phyloP scores from a whole-genome alignment of 768 basidiomycete genomes.

The Clavulina sp. region DNA sequence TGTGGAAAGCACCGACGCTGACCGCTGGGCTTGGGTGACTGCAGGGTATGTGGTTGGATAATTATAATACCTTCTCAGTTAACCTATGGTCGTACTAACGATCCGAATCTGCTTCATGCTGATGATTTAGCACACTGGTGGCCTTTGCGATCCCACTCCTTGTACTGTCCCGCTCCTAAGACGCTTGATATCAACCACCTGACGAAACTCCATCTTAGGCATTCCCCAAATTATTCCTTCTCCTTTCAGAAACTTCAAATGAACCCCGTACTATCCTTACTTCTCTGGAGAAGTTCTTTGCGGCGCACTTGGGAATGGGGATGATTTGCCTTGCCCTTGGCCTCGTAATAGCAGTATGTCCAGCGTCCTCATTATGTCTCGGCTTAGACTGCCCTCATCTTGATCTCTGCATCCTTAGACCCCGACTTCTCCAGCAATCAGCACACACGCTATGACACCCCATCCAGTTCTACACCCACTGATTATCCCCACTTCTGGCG shows the following conservation, averaged over 20 bases:
- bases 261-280: constrained; percentile 33
- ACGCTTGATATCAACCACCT: too few relatives aligned
- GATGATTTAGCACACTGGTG: constrained; percentile 14
- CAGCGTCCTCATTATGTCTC: neutral
- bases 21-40: constrained; percentile 9
- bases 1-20: neutral
- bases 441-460: constrained; percentile 5
- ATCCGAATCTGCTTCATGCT: neutral
- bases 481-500: constrained; percentile 39
- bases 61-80: neutral
- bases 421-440: neutral
- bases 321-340: constrained; percentile 37
- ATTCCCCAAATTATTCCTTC: constrained; percentile 50
- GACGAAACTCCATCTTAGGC: too few relatives aligned
- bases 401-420: neutral
- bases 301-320: constrained; percentile 46
- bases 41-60: constrained; percentile 4
- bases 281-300: constrained; percentile 49
- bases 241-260: constrained; percentile 24
- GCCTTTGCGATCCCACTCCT: constrained; percentile 24
- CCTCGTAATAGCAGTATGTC: constrained; percentile 39
- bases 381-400: constrained; percentile 4
- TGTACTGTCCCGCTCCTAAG: too few relatives aligned
- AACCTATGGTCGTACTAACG: neutral
- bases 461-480: constrained; percentile 33